Conservation (phyloP, 257 asterid species). For the Capsicum chinense region DNA sequence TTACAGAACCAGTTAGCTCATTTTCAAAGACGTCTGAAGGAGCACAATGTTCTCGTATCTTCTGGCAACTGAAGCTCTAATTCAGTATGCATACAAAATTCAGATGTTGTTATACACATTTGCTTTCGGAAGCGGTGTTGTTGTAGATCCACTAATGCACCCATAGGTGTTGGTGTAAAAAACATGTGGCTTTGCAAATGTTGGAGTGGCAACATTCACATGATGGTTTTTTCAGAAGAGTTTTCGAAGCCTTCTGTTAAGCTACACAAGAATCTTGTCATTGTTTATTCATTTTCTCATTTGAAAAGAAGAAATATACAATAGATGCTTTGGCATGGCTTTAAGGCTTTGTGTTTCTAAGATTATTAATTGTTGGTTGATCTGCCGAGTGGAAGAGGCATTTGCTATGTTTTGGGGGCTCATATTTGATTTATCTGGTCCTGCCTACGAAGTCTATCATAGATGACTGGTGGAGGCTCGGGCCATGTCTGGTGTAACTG, state of each 20-base stretch:
- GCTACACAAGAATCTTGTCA: conserved; percentile 36
- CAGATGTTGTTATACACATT: conserved; percentile 23
- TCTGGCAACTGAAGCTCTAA: conserved; percentile 56
- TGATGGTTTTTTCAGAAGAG: conserved; percentile 28
- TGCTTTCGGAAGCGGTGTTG: background rate
- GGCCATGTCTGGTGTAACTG: conserved; percentile 21
- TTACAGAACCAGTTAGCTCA: conserved; percentile 83
- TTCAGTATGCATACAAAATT: conserved; percentile 18
- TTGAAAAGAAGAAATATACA: conserved; percentile 33
- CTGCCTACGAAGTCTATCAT: background rate
- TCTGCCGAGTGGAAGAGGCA: conserved; percentile 31
- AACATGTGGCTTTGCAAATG: conserved; percentile 19
- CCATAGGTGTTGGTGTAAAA: background rate
- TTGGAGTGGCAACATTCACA: conserved; percentile 22
- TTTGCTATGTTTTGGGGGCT: conserved; percentile 15
- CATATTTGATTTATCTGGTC: conserved; percentile 24
- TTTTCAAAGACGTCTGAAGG: conserved; percentile 81
- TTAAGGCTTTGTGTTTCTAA: conserved; percentile 38
- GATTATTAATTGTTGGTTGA: conserved; percentile 35
- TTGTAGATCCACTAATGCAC: conserved; percentile 10
- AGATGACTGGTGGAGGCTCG: background rate
- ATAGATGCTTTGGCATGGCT: conserved; percentile 46
- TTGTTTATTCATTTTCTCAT: conserved; percentile 34
- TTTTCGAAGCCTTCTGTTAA: conserved; percentile 25
- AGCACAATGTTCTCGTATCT: conserved; percentile 85